Evolutionary conservation across 768 basidiomycete species (phyloP), one percentile per base, ranked within the genome.

Genomic region (Boletus subcaerulescens): DNA sequence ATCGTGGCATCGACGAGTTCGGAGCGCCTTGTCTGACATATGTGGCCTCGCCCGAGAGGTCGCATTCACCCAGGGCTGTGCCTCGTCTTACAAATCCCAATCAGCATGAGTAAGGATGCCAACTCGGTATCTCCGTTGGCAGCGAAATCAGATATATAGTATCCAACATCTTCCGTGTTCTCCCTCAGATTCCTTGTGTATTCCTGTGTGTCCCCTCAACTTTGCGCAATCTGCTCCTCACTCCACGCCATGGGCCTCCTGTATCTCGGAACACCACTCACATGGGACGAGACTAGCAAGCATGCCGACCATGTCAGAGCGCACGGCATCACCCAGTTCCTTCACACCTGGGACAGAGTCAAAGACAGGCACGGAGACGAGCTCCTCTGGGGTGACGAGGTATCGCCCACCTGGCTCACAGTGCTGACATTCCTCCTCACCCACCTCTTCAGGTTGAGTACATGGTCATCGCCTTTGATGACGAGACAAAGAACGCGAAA

Each of bases 361-460:
- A 98, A 97, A 79, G 89, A 92, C 67, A 80, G 91, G 59, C 81
- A 83, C 20, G 95, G 94, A 2, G 94, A 98, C 65, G 90, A 93
- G 59, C 76, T 99, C 31, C 80, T 97, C 12, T 99, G 97, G 97
- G 97, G 97, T 17, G 97, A 99, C 66, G 97, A 99, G 88, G 96
- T 96, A 71, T 52, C 73, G 62, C 20, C 24, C 41, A 41, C 42
- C 45, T 48, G 29, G 22, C 42, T 35, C 57, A 20, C 10, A n/a
- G 22, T 57, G 51, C 47, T 42, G 42, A 14, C 36, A 38, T 32
- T 44, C 40, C 32, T 41, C 44, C 65, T 60, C 52, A 64, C 43
- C 26, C 50, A 48, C 20, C 45, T 26, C 31, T 61, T 18, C 45
- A 97, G 95, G 80, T 99, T 61, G 97, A 99, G 70, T 98, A 98